These are phyloP conservation scores for Bimuria novae-zelandiae DNA, from an alignment of 2,329 filamentous ascomycete genomes.

Conservation along the genomic window DNA sequence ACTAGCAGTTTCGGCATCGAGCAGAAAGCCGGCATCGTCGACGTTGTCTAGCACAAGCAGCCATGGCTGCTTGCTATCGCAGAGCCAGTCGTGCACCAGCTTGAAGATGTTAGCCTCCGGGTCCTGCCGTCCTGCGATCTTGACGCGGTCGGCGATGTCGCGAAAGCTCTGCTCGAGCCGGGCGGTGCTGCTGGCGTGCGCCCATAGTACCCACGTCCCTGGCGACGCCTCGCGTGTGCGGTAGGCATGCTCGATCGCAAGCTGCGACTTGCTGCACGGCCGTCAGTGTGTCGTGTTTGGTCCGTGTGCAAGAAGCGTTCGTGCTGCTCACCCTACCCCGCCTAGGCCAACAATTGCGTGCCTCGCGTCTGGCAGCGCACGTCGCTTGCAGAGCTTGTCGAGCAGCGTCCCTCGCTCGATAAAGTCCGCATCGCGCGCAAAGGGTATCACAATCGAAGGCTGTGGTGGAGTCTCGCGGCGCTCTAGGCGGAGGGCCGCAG, in stretches of 20 bases:
- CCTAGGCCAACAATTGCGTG: conserved; percentile 14
- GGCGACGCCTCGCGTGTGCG: conserved; percentile 11
- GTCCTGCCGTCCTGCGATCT: conserved; percentile 13
- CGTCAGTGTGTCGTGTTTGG: too few species aligned
- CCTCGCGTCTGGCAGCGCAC: too few species aligned
- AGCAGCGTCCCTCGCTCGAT: too few species aligned
- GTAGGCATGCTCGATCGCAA: conserved; percentile 19
- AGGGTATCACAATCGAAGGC: conserved; percentile 17
- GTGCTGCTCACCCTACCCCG: conserved; percentile 19
- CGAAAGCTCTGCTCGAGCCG: conserved; percentile 20
- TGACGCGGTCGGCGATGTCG: conserved; percentile 16
- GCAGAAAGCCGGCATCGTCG: conserved; percentile 12
- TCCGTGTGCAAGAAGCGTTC: too few species aligned
- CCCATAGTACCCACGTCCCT: conserved; percentile 19
- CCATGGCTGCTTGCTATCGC: conserved; percentile 16
- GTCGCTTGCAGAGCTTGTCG: too few species aligned
- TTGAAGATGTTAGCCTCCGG: conserved; percentile 17
- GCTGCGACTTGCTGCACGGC: conserved; percentile 15
- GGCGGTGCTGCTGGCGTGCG: conserved; percentile 12
- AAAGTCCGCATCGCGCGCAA: conserved; percentile 16
- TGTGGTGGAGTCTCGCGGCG: conserved; percentile 1
- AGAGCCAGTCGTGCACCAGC: conserved; percentile 20
- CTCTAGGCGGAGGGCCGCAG: neutral
- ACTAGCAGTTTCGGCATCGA: neutral
- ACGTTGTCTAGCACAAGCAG: conserved; percentile 18